Conservation (phyloP, 371 early-diverging fungal genomes). For the Coemansia sp. region DNA sequence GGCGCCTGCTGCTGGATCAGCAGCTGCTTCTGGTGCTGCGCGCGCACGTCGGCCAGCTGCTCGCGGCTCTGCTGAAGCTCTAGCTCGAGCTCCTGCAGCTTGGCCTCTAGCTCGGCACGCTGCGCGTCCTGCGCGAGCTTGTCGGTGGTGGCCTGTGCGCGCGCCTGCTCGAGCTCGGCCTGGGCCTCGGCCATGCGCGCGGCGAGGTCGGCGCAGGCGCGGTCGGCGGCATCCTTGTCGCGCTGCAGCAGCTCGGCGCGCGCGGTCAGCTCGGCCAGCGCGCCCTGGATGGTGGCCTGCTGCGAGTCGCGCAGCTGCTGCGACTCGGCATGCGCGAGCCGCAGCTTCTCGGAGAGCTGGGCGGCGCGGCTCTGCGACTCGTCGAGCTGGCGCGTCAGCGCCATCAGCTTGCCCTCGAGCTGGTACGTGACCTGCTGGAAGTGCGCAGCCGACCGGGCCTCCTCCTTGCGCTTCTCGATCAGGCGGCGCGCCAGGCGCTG, state of each 20-base stretch:
- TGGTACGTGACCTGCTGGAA: slow-evolving; percentile 88
- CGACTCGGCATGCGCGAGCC: slow-evolving; percentile 69
- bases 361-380: slow-evolving; percentile 40
- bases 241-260: slow-evolving; percentile 65
- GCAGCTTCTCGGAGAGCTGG: slow-evolving; percentile 58
- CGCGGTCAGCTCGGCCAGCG: slow-evolving; percentile 61
- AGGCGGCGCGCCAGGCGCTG: slow-evolving; percentile 66
- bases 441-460: slow-evolving; percentile 86
- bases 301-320: slow-evolving; percentile 61
- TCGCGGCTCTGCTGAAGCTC: slow-evolving; percentile 31
- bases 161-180: slow-evolving; percentile 29
- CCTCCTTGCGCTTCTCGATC: slow-evolving; percentile 68
- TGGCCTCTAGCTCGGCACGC: slow-evolving; percentile 22
- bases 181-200: slow-evolving; percentile 13
- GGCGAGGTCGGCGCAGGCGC: slow-evolving; percentile 30
- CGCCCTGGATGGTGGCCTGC: slow-evolving; percentile 65
- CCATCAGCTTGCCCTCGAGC: slow-evolving; percentile 94
- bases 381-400: slow-evolving; percentile 70
- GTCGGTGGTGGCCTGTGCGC: slow-evolving; percentile 18
- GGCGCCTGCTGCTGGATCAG: slow-evolving; percentile 27
- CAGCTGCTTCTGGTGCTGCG: slow-evolving; percentile 45
- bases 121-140: slow-evolving; percentile 5
- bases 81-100: slow-evolving; percentile 38
- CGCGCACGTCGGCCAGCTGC: slow-evolving; percentile 39
- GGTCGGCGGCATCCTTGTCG: slow-evolving; percentile 42